Conservation (phyloP, 2,329 filamentous ascomycete species). For the Pyrenophora teres region DNA sequence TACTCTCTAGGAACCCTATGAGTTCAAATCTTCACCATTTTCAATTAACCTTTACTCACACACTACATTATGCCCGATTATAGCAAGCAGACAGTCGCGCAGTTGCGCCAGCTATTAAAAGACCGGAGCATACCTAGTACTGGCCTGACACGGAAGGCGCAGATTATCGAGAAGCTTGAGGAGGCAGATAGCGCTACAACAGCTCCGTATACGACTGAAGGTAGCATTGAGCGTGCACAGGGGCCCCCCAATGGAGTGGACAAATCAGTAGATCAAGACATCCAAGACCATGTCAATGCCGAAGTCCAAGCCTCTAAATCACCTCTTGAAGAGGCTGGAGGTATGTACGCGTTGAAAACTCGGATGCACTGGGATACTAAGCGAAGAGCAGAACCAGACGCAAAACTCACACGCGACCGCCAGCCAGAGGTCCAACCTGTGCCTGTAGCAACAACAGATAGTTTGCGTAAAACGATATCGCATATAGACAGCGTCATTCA, state of each 20-base stretch:
- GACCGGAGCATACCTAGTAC: slow-evolving; percentile 53
- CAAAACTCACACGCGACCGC: slow-evolving; percentile 3
- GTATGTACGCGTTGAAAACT: slow-evolving; percentile 12
- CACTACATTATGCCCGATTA: slow-evolving; percentile 48
- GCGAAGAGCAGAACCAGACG: slow-evolving; percentile 13
- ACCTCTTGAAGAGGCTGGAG: slow-evolving; percentile 29
- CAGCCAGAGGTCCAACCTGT: slow-evolving; percentile 12
- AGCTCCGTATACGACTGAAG: slow-evolving; percentile 19
- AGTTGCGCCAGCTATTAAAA: slow-evolving; percentile 53
- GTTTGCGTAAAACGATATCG: slow-evolving; percentile 25
- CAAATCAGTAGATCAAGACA: slow-evolving; percentile 11
- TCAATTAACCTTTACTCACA: not conserved
- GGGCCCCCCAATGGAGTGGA: slow-evolving; percentile 9
- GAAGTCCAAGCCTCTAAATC: slow-evolving; percentile 11
- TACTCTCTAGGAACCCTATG: not conserved
- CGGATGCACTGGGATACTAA: slow-evolving; percentile 1
- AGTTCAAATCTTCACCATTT: not conserved
- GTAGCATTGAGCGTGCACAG: slow-evolving; percentile 41
- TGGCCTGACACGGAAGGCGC: slow-evolving; percentile 54
- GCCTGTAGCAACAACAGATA: slow-evolving; percentile 23
- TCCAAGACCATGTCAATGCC: not conserved
- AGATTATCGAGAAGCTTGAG: slow-evolving; percentile 54
- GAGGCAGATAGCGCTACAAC: slow-evolving; percentile 29
- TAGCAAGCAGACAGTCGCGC: slow-evolving; percentile 53
- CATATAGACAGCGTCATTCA: slow-evolving; percentile 28